A percentile compares a stretch with the other conserved stretches of the same genome.
Evolutionary conservation across 78 protist species (phyloP).

Genomic region (Protostelium mycophagum): DNA sequence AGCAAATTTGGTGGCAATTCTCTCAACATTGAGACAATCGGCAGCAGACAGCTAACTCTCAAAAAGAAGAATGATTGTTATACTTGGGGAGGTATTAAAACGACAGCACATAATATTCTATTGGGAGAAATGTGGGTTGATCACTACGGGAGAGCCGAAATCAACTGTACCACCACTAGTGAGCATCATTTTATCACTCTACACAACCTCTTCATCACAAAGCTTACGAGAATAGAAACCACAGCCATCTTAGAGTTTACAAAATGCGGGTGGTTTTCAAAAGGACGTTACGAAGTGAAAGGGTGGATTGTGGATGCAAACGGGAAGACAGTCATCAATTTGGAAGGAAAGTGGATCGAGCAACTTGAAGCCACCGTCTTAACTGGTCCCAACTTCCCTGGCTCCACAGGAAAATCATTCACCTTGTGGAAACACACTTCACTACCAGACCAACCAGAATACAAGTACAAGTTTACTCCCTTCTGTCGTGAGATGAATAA

Average conservation of each 20-base stretch:
- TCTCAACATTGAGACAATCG: conserved; percentile 47
- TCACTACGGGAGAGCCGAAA: conserved; percentile 47
- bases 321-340: conserved; percentile 41
- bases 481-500: background rate
- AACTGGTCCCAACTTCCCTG: background rate
- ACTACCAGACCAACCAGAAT: background rate
- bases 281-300: conserved; percentile 49
- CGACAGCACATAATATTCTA: conserved; percentile 53
- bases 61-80: conserved; percentile 36
- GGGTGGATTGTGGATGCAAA: conserved; percentile 51
- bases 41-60: conserved; percentile 33
- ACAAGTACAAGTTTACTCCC: background rate
- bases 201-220: too few relatives aligned
- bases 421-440: background rate
- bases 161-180: conserved; percentile 1
- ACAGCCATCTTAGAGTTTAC: conserved; percentile 53
- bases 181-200: background rate
- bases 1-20: conserved; percentile 59
- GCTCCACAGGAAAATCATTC: background rate
- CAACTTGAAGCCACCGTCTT: conserved; percentile 10
- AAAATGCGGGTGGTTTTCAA: conserved; percentile 63
- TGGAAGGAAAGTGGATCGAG: conserved; percentile 60
- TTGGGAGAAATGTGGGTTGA: conserved; percentile 61
- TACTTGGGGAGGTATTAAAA: conserved; percentile 50
- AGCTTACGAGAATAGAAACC: too few relatives aligned